Evolutionary conservation across 2,329 filamentous ascomycete genomes (phyloP), one percentile per base, ranked within the genome.

Genomic region (Bipolaris bicolor): DNA sequence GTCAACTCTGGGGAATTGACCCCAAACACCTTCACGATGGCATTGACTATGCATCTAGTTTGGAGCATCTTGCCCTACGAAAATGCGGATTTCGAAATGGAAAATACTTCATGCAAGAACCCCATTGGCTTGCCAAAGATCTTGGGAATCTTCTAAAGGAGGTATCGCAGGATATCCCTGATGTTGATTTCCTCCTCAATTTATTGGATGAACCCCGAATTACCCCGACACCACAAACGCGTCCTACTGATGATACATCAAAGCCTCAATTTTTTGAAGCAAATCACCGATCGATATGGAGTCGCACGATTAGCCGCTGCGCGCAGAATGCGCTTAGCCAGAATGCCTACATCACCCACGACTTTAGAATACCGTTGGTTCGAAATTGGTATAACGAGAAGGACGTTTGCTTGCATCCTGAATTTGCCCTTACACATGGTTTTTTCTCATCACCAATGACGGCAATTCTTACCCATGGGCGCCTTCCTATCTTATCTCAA

Each of bases 401-500:
- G 22, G 57, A 62, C n/a, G 33, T 64, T 11, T 64, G 62, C 41
- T 49, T 39, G 10, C 56, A 64, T 29, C 44, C 48, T 0, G 78
- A 82, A 22, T 82, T 82, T 58, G 63, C 63, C 3, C 39, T 63
- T 11, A 67, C 76, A 54, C 80, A 86, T 55, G 83, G 82, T 5
- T 68, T 84, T 7, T 69, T 82, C 29, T 71, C 76, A 5, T 75
- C 74, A 5, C 83, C 83, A 0, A 68, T 76, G 1, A 79, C 80
- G 0, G 77, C 83, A 16, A 66, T 62, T 0, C 59, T 81, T 0
- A 75, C 81, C 0, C 61, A 79, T 31, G 77, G 75, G 0, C 29
- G 74, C 0, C 75, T 83, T 0, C 84, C 83, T 0, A 67, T 85
- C 0, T 71, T 86, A 0, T 81, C 82, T 1, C 78, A 76, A 0